phyloP scores from a whole-genome alignment of 2,329 filamentous ascomycete species.

The Aspergillus fischeri region DNA sequence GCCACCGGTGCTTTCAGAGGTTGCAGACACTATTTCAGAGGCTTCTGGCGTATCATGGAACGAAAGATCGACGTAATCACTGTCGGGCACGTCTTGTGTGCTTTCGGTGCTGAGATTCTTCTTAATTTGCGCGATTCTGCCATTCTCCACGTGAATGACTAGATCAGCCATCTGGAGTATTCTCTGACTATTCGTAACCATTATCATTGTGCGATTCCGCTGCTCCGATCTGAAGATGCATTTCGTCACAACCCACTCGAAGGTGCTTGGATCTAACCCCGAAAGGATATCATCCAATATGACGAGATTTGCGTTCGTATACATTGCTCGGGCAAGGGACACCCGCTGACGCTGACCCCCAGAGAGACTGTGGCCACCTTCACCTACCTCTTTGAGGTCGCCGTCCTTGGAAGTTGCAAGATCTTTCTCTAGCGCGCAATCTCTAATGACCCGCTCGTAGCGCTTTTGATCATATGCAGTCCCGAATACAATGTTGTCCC shows the following conservation, averaged over 20 bases:
- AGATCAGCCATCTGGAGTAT: slow-evolving; percentile 5
- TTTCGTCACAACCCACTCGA: slow-evolving; percentile 3
- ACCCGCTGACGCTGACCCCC: slow-evolving; percentile 61
- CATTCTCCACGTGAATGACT: slow-evolving; percentile 5
- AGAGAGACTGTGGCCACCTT: slow-evolving; percentile 59
- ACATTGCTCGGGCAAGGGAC: slow-evolving; percentile 53
- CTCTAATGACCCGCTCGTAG: slow-evolving; percentile 57
- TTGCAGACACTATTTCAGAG: not conserved
- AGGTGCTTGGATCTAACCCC: slow-evolving; percentile 7
- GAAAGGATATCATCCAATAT: slow-evolving; percentile 49
- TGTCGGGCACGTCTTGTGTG: too few species aligned
- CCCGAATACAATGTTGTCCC: slow-evolving; percentile 62
- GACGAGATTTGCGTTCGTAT: slow-evolving; percentile 52
- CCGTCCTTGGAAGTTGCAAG: slow-evolving; percentile 52
- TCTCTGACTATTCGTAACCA: slow-evolving; percentile 6
- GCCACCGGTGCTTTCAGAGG: not conserved
- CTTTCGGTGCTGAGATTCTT: not conserved
- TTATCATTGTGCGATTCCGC: slow-evolving; percentile 4
- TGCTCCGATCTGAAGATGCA: slow-evolving; percentile 7
- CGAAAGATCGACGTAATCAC: not conserved
- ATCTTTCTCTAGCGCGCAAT: slow-evolving; percentile 55
- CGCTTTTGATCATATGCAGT: slow-evolving; percentile 49
- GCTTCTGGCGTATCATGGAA: not conserved
- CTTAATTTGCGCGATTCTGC: not conserved
- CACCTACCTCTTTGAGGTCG: slow-evolving; percentile 57